phyloP scores from a whole-genome alignment of 2,329 filamentous ascomycete species.

The Ophiocordyceps sinensis region DNA sequence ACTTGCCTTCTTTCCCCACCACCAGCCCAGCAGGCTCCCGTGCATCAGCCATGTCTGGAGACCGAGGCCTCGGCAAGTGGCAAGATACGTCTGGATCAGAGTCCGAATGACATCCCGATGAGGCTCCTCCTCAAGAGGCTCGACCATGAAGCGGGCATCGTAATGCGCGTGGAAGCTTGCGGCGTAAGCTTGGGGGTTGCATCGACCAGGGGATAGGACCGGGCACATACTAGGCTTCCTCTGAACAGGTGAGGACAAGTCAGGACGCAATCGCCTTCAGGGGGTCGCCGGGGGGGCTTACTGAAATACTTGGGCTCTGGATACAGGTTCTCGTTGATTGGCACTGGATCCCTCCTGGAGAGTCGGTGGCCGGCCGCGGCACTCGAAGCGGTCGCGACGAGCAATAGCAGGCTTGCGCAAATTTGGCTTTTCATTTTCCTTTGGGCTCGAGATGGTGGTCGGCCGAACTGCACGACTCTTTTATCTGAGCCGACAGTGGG shows the following conservation, averaged over 20 bases:
- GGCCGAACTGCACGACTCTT: too few relatives aligned
- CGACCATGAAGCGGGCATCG: slow-evolving; percentile 23
- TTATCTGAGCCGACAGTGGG: too few relatives aligned
- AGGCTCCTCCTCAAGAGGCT: slow-evolving; percentile 34
- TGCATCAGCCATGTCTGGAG: slow-evolving; percentile 75
- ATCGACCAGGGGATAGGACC: too few relatives aligned
- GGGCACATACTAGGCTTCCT: slow-evolving; percentile 1
- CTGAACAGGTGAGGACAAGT: neutral
- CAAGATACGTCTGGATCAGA: slow-evolving; percentile 58
- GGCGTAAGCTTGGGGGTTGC: neutral
- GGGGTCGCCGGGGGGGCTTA: slow-evolving; percentile 2
- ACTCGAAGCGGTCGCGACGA: neutral
- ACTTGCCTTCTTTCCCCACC: slow-evolving; percentile 53
- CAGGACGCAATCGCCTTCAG: neutral
- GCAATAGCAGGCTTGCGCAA: neutral
- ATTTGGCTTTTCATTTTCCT: neutral
- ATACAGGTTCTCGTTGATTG: slow-evolving; percentile 1
- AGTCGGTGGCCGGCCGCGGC: neutral
- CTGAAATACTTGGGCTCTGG: slow-evolving; percentile 11
- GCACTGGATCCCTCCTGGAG: slow-evolving; percentile 2
- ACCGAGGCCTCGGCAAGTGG: slow-evolving; percentile 48
- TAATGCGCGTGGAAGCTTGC: slow-evolving; percentile 9
- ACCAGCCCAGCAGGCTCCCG: slow-evolving; percentile 75
- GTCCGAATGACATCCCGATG: slow-evolving; percentile 47
- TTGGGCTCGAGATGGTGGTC: too few relatives aligned